A percentile compares a stretch with the other conserved stretches of the same genome.
Conservation (phyloP, 2,329 filamentous ascomycete species). For the Scytalidium sp. region DNA sequence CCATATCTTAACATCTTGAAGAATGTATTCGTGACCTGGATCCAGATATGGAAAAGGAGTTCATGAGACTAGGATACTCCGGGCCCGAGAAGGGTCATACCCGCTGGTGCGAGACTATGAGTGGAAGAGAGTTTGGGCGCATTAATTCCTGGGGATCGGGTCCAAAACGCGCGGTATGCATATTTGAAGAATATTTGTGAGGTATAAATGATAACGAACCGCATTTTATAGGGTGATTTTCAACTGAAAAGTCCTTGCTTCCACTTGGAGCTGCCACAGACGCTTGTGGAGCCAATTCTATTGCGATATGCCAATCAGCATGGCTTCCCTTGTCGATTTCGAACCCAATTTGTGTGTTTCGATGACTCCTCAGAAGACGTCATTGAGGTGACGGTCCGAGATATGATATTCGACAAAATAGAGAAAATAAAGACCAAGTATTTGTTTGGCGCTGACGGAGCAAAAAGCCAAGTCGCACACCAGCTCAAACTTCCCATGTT, state of each 20-base stretch:
- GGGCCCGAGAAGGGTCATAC: constrained; percentile 39
- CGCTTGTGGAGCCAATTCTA: constrained; percentile 45
- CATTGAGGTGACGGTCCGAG: constrained; percentile 31
- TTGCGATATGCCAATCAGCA: constrained; percentile 35
- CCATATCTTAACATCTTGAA: not conserved
- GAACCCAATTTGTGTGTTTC: constrained; percentile 36
- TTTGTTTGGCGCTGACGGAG: constrained; percentile 58
- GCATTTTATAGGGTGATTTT: constrained; percentile 35
- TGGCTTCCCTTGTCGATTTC: constrained; percentile 41
- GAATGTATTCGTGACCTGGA: not conserved
- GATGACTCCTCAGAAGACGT: constrained; percentile 6
- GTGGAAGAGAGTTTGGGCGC: constrained; percentile 48
- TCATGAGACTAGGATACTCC: constrained; percentile 24
- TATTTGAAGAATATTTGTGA: not conserved
- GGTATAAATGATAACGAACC: not conserved
- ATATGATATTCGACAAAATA: constrained; percentile 13
- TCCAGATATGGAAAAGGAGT: constrained; percentile 38
- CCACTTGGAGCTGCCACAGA: constrained; percentile 43
- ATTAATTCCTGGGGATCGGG: constrained; percentile 50
- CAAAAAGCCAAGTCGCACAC: constrained; percentile 40
- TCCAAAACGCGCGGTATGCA: constrained; percentile 36
- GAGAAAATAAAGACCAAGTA: constrained; percentile 46
- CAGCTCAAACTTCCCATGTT: constrained; percentile 45
- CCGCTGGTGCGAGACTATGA: constrained; percentile 50
- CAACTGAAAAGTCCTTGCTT: constrained; percentile 39